Evolutionary conservation across 169 alveolate species (phyloP).

Genomic region (Babesia ovata): DNA sequence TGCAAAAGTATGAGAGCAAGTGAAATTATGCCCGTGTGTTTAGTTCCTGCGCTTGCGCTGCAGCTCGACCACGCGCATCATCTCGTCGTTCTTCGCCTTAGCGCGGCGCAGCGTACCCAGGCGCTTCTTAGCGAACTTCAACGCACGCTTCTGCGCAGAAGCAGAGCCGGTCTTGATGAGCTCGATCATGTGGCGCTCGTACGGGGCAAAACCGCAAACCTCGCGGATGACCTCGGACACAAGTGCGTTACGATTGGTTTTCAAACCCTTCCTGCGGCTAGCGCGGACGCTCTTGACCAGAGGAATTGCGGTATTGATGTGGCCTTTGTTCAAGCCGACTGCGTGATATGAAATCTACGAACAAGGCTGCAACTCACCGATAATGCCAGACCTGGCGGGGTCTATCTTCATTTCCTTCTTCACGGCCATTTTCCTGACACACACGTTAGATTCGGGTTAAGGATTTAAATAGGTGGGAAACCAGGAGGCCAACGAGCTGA

Average conservation of each 20-base stretch:
- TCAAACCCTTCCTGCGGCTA: constrained; percentile 85
- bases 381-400: constrained; percentile 58
- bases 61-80: constrained; percentile 85
- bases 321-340: constrained; percentile 85
- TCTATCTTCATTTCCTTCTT: constrained; percentile 65
- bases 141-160: constrained; percentile 96
- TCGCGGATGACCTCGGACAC: constrained; percentile 94
- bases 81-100: constrained; percentile 93
- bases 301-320: constrained; percentile 78
- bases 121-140: constrained; percentile 96
- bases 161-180: constrained; percentile 96
- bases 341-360: background rate
- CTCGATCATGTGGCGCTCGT: constrained; percentile 98
- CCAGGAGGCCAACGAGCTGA: background rate
- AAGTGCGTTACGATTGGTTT: constrained; percentile 87
- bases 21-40: constrained; percentile 4
- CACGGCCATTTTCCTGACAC: constrained; percentile 34
- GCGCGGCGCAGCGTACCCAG: constrained; percentile 99
- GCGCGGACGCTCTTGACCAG: constrained; percentile 79
- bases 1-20: too few species aligned
- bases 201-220: constrained; percentile 98
- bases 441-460: background rate
- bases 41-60: constrained; percentile 81
- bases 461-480: background rate
- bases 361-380: constrained; percentile 39